Percentiles rank a stretch among this genome's conserved stretches.
Conservation (phyloP, 306 rosid species). For the Bauhinia variegata region DNA sequence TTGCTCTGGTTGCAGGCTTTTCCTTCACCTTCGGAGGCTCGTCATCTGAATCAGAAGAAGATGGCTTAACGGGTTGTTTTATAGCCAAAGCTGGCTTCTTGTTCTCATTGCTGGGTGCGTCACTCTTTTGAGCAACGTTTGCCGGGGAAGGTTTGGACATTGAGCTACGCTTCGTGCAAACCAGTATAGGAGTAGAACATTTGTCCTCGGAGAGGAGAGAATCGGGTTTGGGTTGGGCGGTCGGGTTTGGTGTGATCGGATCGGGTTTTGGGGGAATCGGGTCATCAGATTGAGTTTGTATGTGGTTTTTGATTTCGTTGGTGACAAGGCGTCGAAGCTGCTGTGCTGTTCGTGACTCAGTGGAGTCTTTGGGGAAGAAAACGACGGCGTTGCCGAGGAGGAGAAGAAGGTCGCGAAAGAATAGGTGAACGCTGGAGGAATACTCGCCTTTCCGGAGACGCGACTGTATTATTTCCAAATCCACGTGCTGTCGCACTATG, state of each 20-base stretch:
- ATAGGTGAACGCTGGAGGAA: slow-evolving; percentile 43
- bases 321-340: slow-evolving; percentile 50
- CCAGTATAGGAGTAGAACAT: slow-evolving; percentile 65
- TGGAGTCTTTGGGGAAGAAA: slow-evolving; percentile 62
- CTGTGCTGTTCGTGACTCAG: slow-evolving; percentile 48
- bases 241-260: slow-evolving; percentile 40
- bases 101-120: slow-evolving; percentile 42
- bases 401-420: slow-evolving; percentile 69
- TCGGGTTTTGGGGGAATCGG: slow-evolving; percentile 40
- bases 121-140: slow-evolving; percentile 48
- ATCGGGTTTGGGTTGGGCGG: slow-evolving; percentile 45
- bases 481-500: slow-evolving; percentile 61
- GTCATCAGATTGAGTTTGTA: slow-evolving; percentile 34
- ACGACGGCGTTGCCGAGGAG: slow-evolving; percentile 60
- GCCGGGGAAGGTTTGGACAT: slow-evolving; percentile 55
- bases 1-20: slow-evolving; percentile 67
- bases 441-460: slow-evolving; percentile 59
- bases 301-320: slow-evolving; percentile 43
- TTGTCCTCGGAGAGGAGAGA: slow-evolving; percentile 62
- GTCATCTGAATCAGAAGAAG: slow-evolving; percentile 46
- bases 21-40: slow-evolving; percentile 58
- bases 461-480: slow-evolving; percentile 57
- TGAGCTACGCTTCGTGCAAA: slow-evolving; percentile 74
- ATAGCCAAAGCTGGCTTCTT: slow-evolving; percentile 46
- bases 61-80: slow-evolving; percentile 46